Conservation (phyloP, 768 basidiomycete species). For the Cystobasidium onofrii region DNA sequence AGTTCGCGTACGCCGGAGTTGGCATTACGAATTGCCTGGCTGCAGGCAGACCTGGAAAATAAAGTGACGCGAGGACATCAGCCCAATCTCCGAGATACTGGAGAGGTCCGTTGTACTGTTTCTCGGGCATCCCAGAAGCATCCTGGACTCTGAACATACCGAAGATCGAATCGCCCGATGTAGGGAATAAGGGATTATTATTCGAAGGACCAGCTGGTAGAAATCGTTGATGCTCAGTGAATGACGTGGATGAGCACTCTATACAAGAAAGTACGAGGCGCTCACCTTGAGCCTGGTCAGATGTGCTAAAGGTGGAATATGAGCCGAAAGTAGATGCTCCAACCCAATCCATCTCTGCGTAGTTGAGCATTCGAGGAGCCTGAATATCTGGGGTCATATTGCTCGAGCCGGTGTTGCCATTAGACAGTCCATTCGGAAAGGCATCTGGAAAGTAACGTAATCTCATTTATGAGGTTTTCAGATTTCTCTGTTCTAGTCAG, state of each 20-base stretch:
- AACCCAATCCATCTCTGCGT: neutral
- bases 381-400: neutral
- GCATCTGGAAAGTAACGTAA: neutral
- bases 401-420: neutral
- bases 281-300: neutral
- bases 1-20: neutral
- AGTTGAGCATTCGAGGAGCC: neutral
- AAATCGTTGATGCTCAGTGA: neutral
- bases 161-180: neutral
- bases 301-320: neutral
- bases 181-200: neutral
- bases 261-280: neutral
- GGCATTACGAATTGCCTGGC: neutral
- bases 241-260: no score
- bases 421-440: neutral
- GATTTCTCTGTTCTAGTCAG: no score
- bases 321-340: neutral
- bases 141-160: neutral
- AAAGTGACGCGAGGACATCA: no score
- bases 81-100: no score
- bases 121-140: no score
- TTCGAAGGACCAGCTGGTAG: neutral
- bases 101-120: no score
- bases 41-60: slow-evolving; percentile 2
- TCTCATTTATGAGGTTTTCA: no score